Conservation (phyloP, 2,329 filamentous ascomycete species). For the Leptographium flavum region DNA sequence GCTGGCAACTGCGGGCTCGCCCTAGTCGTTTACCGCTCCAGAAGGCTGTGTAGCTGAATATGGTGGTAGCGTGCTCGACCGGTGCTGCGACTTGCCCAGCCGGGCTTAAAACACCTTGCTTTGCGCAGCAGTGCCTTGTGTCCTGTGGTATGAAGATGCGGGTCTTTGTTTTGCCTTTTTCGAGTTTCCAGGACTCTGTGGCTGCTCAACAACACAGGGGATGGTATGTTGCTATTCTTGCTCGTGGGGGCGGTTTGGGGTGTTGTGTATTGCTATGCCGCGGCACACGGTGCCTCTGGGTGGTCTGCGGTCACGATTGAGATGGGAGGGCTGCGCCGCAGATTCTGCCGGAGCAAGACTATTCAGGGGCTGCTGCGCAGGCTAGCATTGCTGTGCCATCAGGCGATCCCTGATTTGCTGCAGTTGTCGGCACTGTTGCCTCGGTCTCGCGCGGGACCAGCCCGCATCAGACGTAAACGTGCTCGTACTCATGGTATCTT, state of each 20-base stretch:
- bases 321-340: no score
- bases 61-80: not conserved
- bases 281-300: no score
- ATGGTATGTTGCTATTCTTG: not conserved
- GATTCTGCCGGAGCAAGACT: no score
- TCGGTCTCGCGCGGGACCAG: no score
- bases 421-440: no score
- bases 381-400: no score
- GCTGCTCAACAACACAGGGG: not conserved
- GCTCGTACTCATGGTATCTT: not conserved
- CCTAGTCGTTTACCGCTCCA: not conserved
- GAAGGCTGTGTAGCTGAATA: not conserved
- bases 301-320: no score
- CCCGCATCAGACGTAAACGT: no score
- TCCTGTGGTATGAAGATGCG: slow-evolving; percentile 8
- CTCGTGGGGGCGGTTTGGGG: not conserved
- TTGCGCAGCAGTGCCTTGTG: not conserved
- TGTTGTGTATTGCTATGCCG: no score
- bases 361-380: no score
- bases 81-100: not conserved
- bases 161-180: slow-evolving; percentile 4
- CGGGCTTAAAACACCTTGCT: no score
- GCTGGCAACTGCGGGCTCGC: not conserved
- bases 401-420: no score
- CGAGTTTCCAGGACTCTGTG: slow-evolving; percentile 2